Evolutionary conservation across 257 asterid species (phyloP).

Genomic region (Craterostigma plantagineum): DNA sequence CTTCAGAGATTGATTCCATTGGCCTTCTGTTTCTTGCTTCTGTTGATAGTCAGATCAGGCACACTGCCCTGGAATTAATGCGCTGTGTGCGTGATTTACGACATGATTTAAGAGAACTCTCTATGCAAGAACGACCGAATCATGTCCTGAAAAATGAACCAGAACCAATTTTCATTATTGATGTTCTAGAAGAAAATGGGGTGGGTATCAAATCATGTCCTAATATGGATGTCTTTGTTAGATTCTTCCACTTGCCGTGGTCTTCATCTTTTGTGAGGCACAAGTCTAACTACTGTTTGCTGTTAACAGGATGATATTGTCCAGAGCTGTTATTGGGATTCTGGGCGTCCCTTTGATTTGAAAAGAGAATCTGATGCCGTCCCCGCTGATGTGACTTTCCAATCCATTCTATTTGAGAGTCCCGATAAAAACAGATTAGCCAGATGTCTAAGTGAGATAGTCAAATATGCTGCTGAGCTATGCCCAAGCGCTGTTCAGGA

Average conservation of each 20-base stretch:
- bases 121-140: constrained; percentile 48
- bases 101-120: constrained; percentile 61
- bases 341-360: constrained; percentile 84
- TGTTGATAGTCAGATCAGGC: constrained; percentile 95
- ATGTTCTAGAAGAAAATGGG: constrained; percentile 99
- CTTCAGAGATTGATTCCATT: constrained; percentile 95
- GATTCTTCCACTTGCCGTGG: constrained; percentile 1
- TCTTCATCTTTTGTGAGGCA: neutral
- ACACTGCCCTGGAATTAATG: constrained; percentile 90
- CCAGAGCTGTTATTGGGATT: constrained; percentile 98
- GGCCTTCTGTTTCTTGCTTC: constrained; percentile 97
- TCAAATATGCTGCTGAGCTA: constrained; percentile 80
- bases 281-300: constrained; percentile 8
- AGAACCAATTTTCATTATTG: constrained; percentile 91
- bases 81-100: constrained; percentile 89
- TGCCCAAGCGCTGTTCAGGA: constrained; percentile 93
- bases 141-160: constrained; percentile 44
- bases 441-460: constrained; percentile 87
- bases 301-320: constrained; percentile 84
- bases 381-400: constrained; percentile 88
- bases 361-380: constrained; percentile 90
- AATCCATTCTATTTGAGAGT: constrained; percentile 85
- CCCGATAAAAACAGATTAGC: constrained; percentile 99
- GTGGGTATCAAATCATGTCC: constrained; percentile 28
- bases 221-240: constrained; percentile 8